Evolutionary conservation across 1,284 basidiomycete species (phyloP).

Genomic region (Melampsora occidentalis): DNA sequence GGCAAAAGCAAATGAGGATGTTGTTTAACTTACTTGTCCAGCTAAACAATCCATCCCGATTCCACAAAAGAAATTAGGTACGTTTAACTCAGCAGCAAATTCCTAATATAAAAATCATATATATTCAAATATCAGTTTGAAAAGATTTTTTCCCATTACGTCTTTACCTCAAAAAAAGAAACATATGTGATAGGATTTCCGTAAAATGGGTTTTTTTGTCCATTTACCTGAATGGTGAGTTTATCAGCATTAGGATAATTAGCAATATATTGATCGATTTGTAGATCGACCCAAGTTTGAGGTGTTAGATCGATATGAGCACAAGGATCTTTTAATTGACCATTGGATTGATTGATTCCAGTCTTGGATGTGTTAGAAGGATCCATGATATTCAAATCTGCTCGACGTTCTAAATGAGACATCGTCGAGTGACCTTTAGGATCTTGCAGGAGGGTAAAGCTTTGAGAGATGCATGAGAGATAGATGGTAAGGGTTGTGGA

Average conservation of each 20-base stretch:
- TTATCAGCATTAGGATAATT: conserved; percentile 31
- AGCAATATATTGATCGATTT: conserved; percentile 22
- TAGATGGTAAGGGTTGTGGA: too few relatives aligned
- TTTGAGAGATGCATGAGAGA: too few relatives aligned
- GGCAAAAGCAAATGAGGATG: neutral
- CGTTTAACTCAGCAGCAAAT: conserved; percentile 25
- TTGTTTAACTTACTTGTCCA: conserved; percentile 7
- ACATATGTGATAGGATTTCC: too few relatives aligned
- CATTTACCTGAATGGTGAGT: conserved; percentile 20
- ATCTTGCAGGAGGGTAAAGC: too few relatives aligned
- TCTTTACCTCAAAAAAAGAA: neutral
- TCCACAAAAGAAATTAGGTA: conserved; percentile 27
- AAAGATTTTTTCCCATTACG: neutral
- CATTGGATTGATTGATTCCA: neutral
- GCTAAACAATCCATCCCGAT: conserved; percentile 24
- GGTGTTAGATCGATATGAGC: conserved; percentile 2
- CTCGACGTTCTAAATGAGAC: neutral
- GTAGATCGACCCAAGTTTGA: conserved; percentile 25
- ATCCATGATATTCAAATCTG: conserved; percentile 7
- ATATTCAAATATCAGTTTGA: neutral
- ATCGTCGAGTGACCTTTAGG: too few relatives aligned
- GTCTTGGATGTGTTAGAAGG: neutral
- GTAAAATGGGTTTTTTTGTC: neutral
- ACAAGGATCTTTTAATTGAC: conserved; percentile 11
- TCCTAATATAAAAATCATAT: conserved; percentile 6